Evolutionary conservation across 306 rosid species (phyloP), one percentile per base, ranked within the genome.

Genomic region (Pterocarpus macrocarpus): DNA sequence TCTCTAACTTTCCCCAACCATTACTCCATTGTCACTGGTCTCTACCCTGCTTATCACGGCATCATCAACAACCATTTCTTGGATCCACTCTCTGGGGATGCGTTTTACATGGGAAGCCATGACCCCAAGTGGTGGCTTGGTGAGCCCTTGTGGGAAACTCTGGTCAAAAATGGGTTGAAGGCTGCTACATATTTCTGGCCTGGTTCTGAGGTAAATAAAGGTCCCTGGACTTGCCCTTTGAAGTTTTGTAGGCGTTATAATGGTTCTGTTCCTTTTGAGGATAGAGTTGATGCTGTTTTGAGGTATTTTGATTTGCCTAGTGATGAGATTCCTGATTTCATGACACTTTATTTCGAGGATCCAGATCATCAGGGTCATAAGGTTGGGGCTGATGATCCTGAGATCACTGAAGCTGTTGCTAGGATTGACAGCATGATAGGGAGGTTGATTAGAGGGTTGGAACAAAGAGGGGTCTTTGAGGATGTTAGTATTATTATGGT

Each of bases 121-220:
- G 89, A 96, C 11, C 91, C 99, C 36, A 93, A 93, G 81, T 96
- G 99, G 99, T 93, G 98, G 99, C 83, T 93, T 0, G 99, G 99
- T 43, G 97, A 96, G 86, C 99, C 99, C 12, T 38, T 93, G 62
- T 96, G 99, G 99, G 97, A 91, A 83, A 96, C 99, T 35, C 94
- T 90, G 11, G 86, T 80, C 53, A 92, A 87, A 32, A 86, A 89
- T n/a, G 99, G 99, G 1, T 85, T 93, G 71, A 87, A 71, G 45
- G 99, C 99, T 63, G 85, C 98, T 0, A 92, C 97, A 0, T 94
- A 87, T 55, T 96, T 96, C 84, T 96, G 99, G 99, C 97, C 97
- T 8, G 99, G 99, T 49, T 85, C 99, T 75, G 98, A 96, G 97
- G 99, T 96, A 85, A 86, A 77, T 3, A 96, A 94, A 79, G 99